Base-by-base conservation (phyloP, 2,329 filamentous ascomycete genomes). In the Colletotrichum gloeosporioides region DNA sequence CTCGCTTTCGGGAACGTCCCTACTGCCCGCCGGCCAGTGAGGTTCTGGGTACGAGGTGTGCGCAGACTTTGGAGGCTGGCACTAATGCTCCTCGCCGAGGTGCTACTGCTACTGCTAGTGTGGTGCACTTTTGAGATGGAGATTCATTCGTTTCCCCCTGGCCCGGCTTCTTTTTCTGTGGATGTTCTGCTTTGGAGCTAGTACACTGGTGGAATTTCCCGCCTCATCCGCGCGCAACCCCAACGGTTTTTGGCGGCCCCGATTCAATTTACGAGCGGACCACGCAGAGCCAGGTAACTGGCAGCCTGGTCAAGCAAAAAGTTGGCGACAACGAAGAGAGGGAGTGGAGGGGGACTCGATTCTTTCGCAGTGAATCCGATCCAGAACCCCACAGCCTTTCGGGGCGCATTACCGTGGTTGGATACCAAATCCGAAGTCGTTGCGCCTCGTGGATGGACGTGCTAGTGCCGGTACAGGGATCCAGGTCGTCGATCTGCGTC, bases 381-480 rank as follows among this genome's bases (percentile, higher is more conserved):
- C 64, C 34, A 59, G 70, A 32, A 65, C 27, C 61, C 44, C 70
- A 59, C 73, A 65, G 64, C 16, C 32, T 27, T 32, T 69, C 73
- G 70, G 73, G 49, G 25, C 39, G 34, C 57, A 69, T 76, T 73
- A 59, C 70, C 70, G 49, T 65, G 70, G 64, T 73, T 69, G 73
- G 73, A 73, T 55, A 73, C 34, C 64, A 73, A 59, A 65, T 61
- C 73, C 73, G 73, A 76, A 32, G 32, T 57, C 63, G 29, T 49
- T 8, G 57, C 36, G 59, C 59, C 64, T 65, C 70, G 59, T 76
- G 73, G 32, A 65, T 69, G 70, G 65, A 32, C 59, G 44, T 15
- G 18, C 44, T 67, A 69, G 70, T 76, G 57, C 70, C 70, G 70
- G 64, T 65, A 55, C 73, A 69, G 32, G 73, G 73, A 73, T 76